These are phyloP conservation scores for Scedosporium boydii DNA, from an alignment of 2,329 filamentous ascomycete species.

Conservation along the genomic window DNA sequence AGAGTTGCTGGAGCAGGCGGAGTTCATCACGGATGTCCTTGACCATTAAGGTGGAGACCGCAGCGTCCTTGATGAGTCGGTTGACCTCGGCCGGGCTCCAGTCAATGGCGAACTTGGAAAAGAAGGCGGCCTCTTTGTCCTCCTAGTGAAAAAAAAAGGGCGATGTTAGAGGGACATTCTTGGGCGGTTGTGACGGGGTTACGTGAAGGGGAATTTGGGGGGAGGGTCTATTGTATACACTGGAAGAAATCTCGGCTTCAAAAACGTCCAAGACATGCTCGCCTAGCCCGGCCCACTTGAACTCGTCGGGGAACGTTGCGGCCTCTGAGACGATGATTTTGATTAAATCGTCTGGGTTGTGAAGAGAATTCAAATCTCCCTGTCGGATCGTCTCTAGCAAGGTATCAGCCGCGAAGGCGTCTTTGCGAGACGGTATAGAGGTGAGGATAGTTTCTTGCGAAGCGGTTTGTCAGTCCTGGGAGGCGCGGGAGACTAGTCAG, in stretches of 20 bases:
- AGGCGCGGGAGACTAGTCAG: not conserved
- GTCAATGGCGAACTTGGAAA: too few relatives aligned
- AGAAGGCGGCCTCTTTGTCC: too few relatives aligned
- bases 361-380: slow-evolving; percentile 5
- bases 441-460: slow-evolving; percentile 11
- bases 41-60: too few relatives aligned
- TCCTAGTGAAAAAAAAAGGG: too few relatives aligned
- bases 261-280: slow-evolving; percentile 12
- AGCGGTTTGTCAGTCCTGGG: not conserved
- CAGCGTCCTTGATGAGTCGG: too few relatives aligned
- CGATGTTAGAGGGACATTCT: too few relatives aligned
- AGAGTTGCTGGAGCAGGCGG: too few relatives aligned
- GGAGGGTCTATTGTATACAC: not conserved
- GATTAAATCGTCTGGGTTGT: slow-evolving; percentile 8
- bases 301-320: slow-evolving; percentile 9
- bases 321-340: slow-evolving; percentile 8
- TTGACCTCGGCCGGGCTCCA: too few relatives aligned
- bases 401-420: slow-evolving; percentile 8
- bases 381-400: slow-evolving; percentile 12
- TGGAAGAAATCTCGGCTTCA: slow-evolving; percentile 6
- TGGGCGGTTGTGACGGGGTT: too few relatives aligned
- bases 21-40: too few relatives aligned
- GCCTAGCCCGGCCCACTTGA: slow-evolving; percentile 11
- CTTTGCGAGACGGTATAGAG: slow-evolving; percentile 8
- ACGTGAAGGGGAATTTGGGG: too few relatives aligned